These are phyloP conservation scores for Leishmania tarentolae DNA, from an alignment of 208 protist species.

Conservation along the genomic window DNA sequence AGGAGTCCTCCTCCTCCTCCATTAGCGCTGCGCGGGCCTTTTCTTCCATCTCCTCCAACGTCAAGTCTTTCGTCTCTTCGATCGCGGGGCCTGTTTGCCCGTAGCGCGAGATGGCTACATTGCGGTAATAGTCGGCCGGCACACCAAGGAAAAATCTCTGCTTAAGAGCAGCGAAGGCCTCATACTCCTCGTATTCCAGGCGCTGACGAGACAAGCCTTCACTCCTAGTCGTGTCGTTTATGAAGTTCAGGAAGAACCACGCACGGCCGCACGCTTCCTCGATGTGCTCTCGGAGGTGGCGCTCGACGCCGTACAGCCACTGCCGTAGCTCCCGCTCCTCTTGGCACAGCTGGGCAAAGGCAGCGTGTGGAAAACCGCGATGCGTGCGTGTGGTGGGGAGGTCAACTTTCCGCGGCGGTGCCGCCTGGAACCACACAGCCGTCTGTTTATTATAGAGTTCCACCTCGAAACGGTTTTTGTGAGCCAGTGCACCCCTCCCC, in stretches of 20 bases:
- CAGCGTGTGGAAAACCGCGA: conserved; percentile 52
- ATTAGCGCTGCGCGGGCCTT: conserved; percentile 34
- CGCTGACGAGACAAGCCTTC: conserved; percentile 48
- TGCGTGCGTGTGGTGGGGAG: conserved; percentile 29
- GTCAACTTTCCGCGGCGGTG: conserved; percentile 31
- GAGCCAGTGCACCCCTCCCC: conserved; percentile 27
- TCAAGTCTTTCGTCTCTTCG: conserved; percentile 25
- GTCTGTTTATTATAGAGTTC: conserved; percentile 44
- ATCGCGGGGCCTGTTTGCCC: conserved; percentile 19
- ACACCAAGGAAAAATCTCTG: conserved; percentile 54
- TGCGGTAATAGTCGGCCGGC: conserved; percentile 70
- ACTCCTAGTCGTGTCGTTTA: conserved; percentile 34
- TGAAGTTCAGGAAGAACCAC: conserved; percentile 45
- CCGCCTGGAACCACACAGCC: conserved; percentile 56
- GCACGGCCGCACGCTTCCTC: conserved; percentile 53
- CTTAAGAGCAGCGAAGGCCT: conserved; percentile 39
- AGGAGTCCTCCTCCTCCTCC: conserved; percentile 41
- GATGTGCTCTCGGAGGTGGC: conserved; percentile 46
- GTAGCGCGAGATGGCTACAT: conserved; percentile 46
- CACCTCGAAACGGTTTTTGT: conserved; percentile 32
- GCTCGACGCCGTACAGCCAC: conserved; percentile 67
- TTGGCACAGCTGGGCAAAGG: conserved; percentile 44
- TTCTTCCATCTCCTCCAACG: conserved; percentile 40
- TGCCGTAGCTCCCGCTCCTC: conserved; percentile 76
- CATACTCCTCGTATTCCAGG: conserved; percentile 57